Evolutionary conservation across 768 basidiomycete species (phyloP).

Genomic region (Leucocoprinus birnbaumii): DNA sequence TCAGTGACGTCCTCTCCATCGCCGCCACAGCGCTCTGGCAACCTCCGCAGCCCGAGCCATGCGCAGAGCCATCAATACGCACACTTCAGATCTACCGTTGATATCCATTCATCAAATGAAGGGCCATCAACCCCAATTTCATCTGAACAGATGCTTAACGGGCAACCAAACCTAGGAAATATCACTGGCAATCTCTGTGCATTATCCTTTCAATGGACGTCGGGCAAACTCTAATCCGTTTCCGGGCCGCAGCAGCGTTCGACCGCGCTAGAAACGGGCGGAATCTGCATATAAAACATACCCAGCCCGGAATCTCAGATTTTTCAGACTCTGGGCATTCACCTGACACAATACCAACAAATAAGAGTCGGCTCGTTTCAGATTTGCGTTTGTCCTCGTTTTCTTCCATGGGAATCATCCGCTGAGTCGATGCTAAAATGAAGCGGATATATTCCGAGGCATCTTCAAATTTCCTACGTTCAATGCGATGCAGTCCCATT

Average conservation of each 20-base stretch:
- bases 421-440: slow-evolving; percentile 9
- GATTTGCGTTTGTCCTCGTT: slow-evolving; percentile 55
- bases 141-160: not conserved
- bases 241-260: too few species aligned
- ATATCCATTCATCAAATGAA: not conserved
- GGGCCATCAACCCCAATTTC: not conserved
- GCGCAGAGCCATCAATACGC: not conserved
- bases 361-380: slow-evolving; percentile 60
- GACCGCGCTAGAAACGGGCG: too few species aligned
- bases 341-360: too few species aligned
- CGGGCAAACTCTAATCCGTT: too few species aligned
- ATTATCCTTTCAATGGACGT: too few species aligned
- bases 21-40: slow-evolving; percentile 23
- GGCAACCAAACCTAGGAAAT: not conserved
- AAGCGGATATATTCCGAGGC: slow-evolving; percentile 78
- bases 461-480: slow-evolving; percentile 89
- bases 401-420: not conserved
- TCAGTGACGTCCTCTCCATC: slow-evolving; percentile 32
- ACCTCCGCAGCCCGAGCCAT: not conserved
- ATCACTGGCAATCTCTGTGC: not conserved
- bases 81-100: not conserved
- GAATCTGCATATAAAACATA: too few species aligned
- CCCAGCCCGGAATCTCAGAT: too few species aligned
- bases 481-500: slow-evolving; percentile 87
- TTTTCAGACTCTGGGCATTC: too few species aligned